Evolutionary conservation across 2,329 filamentous ascomycete species (phyloP), one percentile per base, ranked within the genome.

Genomic region (Colletotrichum sojae): DNA sequence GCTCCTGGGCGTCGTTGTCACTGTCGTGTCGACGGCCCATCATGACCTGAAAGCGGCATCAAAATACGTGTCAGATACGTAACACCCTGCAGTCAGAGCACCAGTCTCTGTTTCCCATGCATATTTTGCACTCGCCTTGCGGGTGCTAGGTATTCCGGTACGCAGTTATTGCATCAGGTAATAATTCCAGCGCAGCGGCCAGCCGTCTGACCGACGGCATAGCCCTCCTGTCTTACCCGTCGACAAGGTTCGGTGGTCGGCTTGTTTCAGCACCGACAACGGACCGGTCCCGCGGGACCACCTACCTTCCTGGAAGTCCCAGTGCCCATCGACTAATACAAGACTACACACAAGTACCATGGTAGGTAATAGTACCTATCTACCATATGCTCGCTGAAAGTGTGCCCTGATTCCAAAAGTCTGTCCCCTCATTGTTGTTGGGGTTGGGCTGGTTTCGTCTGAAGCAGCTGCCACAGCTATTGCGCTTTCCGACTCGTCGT

Each of bases 191-290:
- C 46, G 22, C 49, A 52, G 12, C 49, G 9, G 12, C 20, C 22
- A 52, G 22, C 46, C 46, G 20, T 49, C 46, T 18, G 10, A 20
- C 49, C 49, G 18, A 61, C 49, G 59, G 59, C 59, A 62, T 62
- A 54, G 40, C 45, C 36, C 36, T 13, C 46, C 46, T 43, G 56
- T 43, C 58, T 53, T 25, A 15, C 36, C 13, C 31, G 20, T 60
- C 55, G 62, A 66, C 66, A 66, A 66, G 66, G 66, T 66, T 66
- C 55, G 55, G 55, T 52, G 43, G 66, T 66, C 51, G 55, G 51
- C 51, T 18, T 45, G 66, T 69, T 66, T 69, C 56, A 63, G 55
- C 62, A 69, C 55, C 55, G 51, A 66, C 55, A 45, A 54, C 43
- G 66, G 62, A 56, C 55, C 62, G 51, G 66, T 61, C 62, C 66